Evolutionary conservation across 257 asterid genomes (phyloP).

Genomic region (Nicotiana paniculata): DNA sequence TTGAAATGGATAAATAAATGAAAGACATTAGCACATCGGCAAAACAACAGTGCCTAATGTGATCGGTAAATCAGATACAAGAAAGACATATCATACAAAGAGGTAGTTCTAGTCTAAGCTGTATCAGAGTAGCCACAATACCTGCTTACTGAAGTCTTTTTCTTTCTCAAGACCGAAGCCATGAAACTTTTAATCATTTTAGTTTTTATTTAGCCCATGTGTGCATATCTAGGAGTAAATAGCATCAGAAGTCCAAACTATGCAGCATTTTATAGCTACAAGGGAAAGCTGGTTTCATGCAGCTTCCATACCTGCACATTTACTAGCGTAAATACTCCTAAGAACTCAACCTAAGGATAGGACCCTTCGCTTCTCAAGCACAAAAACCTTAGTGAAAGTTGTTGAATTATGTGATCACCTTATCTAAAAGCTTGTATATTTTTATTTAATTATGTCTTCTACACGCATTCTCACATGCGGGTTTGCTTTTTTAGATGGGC

Average conservation of each 20-base stretch:
- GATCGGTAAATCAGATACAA: not conserved
- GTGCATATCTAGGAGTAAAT: not conserved
- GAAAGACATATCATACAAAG: not conserved
- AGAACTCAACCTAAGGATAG: too few relatives aligned
- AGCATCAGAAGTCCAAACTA: too few relatives aligned
- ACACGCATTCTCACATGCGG: not conserved
- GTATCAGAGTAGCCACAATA: not conserved
- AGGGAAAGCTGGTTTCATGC: too few relatives aligned
- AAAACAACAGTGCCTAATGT: not conserved
- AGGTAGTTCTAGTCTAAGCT: not conserved
- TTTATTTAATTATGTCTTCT: too few relatives aligned
- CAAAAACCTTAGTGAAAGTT: too few relatives aligned
- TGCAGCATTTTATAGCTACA: too few relatives aligned
- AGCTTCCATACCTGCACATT: too few relatives aligned
- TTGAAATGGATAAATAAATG: not conserved
- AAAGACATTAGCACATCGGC: not conserved
- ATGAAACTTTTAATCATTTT: not conserved
- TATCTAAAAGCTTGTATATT: too few relatives aligned
- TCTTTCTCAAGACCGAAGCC: not conserved
- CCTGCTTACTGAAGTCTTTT: not conserved
- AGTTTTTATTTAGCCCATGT: not conserved
- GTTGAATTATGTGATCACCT: too few relatives aligned
- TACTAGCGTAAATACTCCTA: too few relatives aligned
- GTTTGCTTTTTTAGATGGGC: not conserved
- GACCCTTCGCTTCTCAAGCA: too few relatives aligned